phyloP scores from a whole-genome alignment of 2,329 filamentous ascomycete genomes.

The Fusarium sp. region DNA sequence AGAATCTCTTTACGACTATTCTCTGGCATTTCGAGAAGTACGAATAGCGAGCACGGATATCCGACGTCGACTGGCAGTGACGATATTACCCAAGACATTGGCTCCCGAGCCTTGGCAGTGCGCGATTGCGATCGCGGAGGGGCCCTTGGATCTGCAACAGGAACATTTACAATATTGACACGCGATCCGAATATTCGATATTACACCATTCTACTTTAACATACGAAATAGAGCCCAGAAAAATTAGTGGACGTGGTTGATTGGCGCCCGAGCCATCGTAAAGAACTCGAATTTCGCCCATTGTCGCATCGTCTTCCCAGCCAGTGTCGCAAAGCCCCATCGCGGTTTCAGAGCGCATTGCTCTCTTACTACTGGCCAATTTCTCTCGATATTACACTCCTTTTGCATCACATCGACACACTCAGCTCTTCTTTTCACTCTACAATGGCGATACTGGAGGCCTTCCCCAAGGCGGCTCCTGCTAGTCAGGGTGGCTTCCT shows the following conservation, averaged over 20 bases:
- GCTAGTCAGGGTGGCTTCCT: constrained; percentile 29
- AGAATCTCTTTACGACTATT: not conserved
- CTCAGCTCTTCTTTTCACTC: not conserved
- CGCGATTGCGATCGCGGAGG: constrained; percentile 37
- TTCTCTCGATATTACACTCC: constrained; percentile 1
- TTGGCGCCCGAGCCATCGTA: not conserved
- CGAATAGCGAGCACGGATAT: constrained; percentile 21
- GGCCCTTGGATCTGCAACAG: constrained; percentile 2
- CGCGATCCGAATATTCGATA: not conserved
- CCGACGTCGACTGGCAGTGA: constrained; percentile 8
- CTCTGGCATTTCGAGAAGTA: not conserved
- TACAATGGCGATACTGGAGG: constrained; percentile 39
- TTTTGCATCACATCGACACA: not conserved
- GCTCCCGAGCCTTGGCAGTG: constrained; percentile 41
- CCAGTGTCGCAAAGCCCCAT: constrained; percentile 28
- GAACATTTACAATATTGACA: not conserved
- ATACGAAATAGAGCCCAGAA: not conserved
- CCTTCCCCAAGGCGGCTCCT: constrained; percentile 11
- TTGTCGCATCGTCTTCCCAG: constrained; percentile 29
- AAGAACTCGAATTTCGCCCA: not conserved
- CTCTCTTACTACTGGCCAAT: not conserved
- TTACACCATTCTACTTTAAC: not conserved
- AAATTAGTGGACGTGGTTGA: not conserved
- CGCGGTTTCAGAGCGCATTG: constrained; percentile 19
- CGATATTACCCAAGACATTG: constrained; percentile 18